A percentile compares a stretch with the other conserved stretches of the same genome.
Conservation (phyloP, 2,329 filamentous ascomycete species). For the Aspergillus glaucus region DNA sequence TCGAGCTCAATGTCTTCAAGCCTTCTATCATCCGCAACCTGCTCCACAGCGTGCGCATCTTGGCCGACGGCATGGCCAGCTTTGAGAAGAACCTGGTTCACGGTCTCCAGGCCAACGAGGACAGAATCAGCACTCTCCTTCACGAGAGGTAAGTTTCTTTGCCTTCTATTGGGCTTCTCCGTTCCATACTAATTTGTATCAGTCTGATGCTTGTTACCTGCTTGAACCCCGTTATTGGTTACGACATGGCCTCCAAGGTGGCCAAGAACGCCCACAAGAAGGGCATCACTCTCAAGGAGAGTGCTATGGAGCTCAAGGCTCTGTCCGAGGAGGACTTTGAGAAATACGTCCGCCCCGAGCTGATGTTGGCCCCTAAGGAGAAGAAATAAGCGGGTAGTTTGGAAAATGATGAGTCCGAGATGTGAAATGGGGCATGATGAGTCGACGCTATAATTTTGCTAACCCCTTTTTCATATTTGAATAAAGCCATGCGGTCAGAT, state of each 20-base stretch:
- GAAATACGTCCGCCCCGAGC: slow-evolving; percentile 78
- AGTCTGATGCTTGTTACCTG: slow-evolving; percentile 98
- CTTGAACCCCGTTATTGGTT: slow-evolving; percentile 94
- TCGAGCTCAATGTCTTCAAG: slow-evolving; percentile 99
- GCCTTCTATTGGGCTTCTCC: slow-evolving; percentile 1
- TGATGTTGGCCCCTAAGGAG: slow-evolving; percentile 84
- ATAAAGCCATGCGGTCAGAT: slow-evolving; percentile 9
- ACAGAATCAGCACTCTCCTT: slow-evolving; percentile 80
- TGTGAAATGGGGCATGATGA: neutral
- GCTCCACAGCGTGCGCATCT: slow-evolving; percentile 80
- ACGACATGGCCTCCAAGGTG: slow-evolving; percentile 95
- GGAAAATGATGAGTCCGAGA: neutral
- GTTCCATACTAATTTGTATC: slow-evolving; percentile 16
- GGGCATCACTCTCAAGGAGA: slow-evolving; percentile 86
- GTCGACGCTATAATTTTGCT: neutral
- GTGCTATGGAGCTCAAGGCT: slow-evolving; percentile 86
- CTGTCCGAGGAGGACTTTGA: slow-evolving; percentile 87
- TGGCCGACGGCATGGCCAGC: slow-evolving; percentile 87
- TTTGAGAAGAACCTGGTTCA: slow-evolving; percentile 90
- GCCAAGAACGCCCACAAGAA: slow-evolving; percentile 99
- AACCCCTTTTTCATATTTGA: neutral
- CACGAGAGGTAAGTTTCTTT: slow-evolving; percentile 71
- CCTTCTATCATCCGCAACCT: slow-evolving; percentile 92
- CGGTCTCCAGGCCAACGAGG: slow-evolving; percentile 87
- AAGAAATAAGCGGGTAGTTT: slow-evolving; percentile 43